Base-by-base conservation (phyloP, 371 early-diverging fungal species). In the Mucor racemosus region DNA sequence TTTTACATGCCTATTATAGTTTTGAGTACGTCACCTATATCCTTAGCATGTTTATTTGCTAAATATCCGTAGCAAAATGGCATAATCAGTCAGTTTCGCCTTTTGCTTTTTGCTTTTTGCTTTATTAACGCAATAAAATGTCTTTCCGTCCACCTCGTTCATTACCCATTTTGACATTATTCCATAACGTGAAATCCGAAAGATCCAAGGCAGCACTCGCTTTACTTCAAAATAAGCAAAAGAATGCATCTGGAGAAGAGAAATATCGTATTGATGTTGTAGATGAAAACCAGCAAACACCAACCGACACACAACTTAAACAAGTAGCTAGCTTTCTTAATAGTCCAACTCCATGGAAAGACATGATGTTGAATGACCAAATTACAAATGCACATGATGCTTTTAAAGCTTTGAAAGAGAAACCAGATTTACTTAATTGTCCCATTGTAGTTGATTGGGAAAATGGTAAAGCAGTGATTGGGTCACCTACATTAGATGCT, bases 61-160 rank as follows among this genome's bases (percentile, higher is more conserved):
- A 26, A 26, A 26, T 55, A n/a, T 35, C 55, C 55, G 35, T 33
- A 33, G 1, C 35, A 15, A 15, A 54, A n/a, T 55, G 9, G 35
- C 55, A 53, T 53, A 21, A 53, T 17, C 26, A 26, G 3, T 26
- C 26, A 44, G 10, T 50, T 19, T 48, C n/a, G n/a, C 50, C 17
- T 26, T 50, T 50, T 19, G 8, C 4, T 10, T 7, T 48, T 48
- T 21, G 21, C 21, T 34, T 55, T 33, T 21, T 8, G 34, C 11
- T 35, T 31, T 34, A 13, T 13, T 15, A 13, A 34, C 26, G 33
- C 33, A 33, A 7, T 21, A 58, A n/a, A 56, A 84, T 84, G 85
- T 84, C 82, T 17, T 82, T 84, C 60, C 78, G 82, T 15, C 77
- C 80, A 15, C 81, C 82, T 38, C 77, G 71, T 31, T 73, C 79